Conservation (phyloP, 108 stramenopile species). For the Licmophora abbreviata region DNA sequence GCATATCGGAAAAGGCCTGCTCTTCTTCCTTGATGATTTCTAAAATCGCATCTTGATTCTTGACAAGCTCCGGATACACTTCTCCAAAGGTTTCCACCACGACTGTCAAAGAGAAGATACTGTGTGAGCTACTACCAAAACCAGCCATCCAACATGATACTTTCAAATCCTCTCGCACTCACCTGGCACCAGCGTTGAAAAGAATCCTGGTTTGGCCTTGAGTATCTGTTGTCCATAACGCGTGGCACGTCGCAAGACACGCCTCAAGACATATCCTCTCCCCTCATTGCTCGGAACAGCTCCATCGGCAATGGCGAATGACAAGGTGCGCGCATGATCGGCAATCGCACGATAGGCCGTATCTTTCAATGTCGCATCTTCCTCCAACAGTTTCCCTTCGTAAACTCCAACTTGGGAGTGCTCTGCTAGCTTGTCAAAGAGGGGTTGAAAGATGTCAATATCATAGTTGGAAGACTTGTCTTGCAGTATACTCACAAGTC, state of each 20-base stretch:
- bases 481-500: conserved; percentile 88
- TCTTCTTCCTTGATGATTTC: conserved; percentile 92
- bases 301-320: conserved; percentile 96
- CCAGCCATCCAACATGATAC: not conserved
- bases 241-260: conserved; percentile 93
- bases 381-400: conserved; percentile 74
- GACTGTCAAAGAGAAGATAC: conserved; percentile 15
- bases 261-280: conserved; percentile 92
- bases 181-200: conserved; percentile 80
- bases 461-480: conserved; percentile 91
- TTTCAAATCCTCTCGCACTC: not conserved
- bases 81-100: conserved; percentile 90
- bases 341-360: conserved; percentile 97
- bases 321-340: conserved; percentile 94
- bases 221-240: conserved; percentile 95
- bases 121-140: not conserved
- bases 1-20: conserved; percentile 85
- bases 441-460: conserved; percentile 86
- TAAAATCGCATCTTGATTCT: conserved; percentile 66
- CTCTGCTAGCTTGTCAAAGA: conserved; percentile 65
- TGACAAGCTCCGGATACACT: conserved; percentile 86
- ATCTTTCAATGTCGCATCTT: conserved; percentile 81
- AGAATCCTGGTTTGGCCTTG: conserved; percentile 88
- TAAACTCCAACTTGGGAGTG: conserved; percentile 62
- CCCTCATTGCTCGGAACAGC: conserved; percentile 95